Evolutionary conservation across 2,329 filamentous ascomycete genomes (phyloP), one percentile per base, ranked within the genome.

Genomic region (Sporothrix mexicana): DNA sequence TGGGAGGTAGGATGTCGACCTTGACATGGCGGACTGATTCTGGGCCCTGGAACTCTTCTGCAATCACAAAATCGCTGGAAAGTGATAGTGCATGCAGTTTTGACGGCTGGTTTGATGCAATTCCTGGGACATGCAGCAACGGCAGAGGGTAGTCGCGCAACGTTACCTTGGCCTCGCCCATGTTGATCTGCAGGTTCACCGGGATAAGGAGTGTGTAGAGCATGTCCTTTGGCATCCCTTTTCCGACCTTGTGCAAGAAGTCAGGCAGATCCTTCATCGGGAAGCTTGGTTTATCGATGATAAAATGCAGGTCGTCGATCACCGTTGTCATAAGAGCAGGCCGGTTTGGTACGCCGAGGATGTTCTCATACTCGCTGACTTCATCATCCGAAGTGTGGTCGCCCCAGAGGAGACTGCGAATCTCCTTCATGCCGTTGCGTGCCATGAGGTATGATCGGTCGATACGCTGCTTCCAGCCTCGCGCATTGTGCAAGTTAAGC

Each of bases 81-180:
- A 99, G 84, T 0, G 93, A 94, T 79, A 97, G 88, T 69, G 94
- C 92, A n/a, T 93, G 91, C 45, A 95, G 82, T 72, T 93, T 89
- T 5, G 92, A 88, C 0, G 94, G 93, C 79, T 98, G 95, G 0
- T 91, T 91, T 17, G 90, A 85, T 74, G 93, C 92, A 74, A 98
- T 88, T 0, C 91, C 88, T 0, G 97, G 96, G 23, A 99, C 93
- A 80, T 99, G 96, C 43, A 99, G 81, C 36, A 99, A 84, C 3
- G 97, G 96, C 25, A 99, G 84, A 9, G 97, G 97, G 79, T 99
- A 99, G 82, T 99, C 96, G 76, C 96, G 90, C 25, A 99, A 84
- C 15, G 91, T 92, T n/a, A 97, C 87, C 74, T 92, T 91, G 10
- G 91, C 93, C 81, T 99, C 96, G 68, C 94, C 93, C 90, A 98